These are phyloP conservation scores for Rhinocladiella mackenziei DNA, from an alignment of 2,329 filamentous ascomycete species.

Conservation along the genomic window DNA sequence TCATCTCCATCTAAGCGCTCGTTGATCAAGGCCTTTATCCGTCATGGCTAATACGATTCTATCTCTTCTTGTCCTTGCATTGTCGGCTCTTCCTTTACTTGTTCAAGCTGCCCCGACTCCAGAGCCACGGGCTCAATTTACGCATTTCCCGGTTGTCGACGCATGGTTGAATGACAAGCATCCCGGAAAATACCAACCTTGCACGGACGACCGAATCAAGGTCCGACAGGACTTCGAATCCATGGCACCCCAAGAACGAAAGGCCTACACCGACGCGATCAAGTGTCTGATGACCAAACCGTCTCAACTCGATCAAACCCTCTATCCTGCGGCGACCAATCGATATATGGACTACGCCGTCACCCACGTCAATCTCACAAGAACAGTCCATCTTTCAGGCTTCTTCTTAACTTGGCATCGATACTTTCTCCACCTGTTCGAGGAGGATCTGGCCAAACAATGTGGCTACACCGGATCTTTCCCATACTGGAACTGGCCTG, in stretches of 20 bases:
- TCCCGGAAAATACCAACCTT: conserved; percentile 21
- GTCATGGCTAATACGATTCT: conserved; percentile 22
- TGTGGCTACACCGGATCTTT: conserved; percentile 45
- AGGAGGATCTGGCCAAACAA: conserved; percentile 42
- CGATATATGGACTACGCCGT: conserved; percentile 42
- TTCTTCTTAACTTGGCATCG: conserved; percentile 46
- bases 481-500: conserved; percentile 43
- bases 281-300: conserved; percentile 37
- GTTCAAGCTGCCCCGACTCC: conserved; percentile 11
- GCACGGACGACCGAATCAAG: conserved; percentile 24
- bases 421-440: conserved; percentile 42
- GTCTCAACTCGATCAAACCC: conserved; percentile 33
- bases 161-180: conserved; percentile 14
- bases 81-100: conserved; percentile 14
- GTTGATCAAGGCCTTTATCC: conserved; percentile 2
- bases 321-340: conserved; percentile 35
- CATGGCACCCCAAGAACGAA: conserved; percentile 29
- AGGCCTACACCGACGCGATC: conserved; percentile 39
- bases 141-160: conserved; percentile 17
- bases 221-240: conserved; percentile 28
- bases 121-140: conserved; percentile 9
- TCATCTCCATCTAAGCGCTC: background rate
- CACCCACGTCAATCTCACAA: conserved; percentile 37
- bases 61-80: conserved; percentile 17
- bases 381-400: conserved; percentile 35